Evolutionary conservation across 2,329 filamentous ascomycete genomes (phyloP).

Genomic region (Aureobasidium subglaciale): DNA sequence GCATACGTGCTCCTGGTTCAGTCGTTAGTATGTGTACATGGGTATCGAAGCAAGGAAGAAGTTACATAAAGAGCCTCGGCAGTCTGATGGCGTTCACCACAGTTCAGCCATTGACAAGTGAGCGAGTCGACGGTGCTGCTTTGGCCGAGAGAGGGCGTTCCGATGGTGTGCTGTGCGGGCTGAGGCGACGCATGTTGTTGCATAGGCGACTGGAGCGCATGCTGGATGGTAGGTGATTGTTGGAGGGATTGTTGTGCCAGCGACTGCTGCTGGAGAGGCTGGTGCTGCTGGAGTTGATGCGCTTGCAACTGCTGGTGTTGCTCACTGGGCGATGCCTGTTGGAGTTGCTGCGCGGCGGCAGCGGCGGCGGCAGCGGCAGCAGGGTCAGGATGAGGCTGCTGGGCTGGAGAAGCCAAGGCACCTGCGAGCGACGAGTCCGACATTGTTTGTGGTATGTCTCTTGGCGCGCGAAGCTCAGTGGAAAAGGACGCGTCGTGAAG

Average conservation of each 20-base stretch:
- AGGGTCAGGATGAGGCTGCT: conserved; percentile 9
- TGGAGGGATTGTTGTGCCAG: conserved; percentile 6
- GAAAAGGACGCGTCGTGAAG: conserved; percentile 1
- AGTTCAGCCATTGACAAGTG: conserved; percentile 56
- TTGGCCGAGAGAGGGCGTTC: conserved; percentile 21
- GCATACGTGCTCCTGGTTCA: conserved; percentile 81
- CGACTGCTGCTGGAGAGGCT: conserved; percentile 2
- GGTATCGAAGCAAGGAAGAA: conserved; percentile 6
- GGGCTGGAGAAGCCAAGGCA: background rate
- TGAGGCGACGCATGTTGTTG: conserved; percentile 16
- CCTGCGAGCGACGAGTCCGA: background rate
- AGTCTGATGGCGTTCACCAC: conserved; percentile 51
- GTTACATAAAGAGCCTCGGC: conserved; percentile 58
- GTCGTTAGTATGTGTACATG: conserved; percentile 16
- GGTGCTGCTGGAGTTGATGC: conserved; percentile 7
- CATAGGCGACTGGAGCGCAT: conserved; percentile 12
- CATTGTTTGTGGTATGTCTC: background rate
- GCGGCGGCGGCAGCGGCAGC: conserved; percentile 7
- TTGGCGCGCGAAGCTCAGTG: background rate
- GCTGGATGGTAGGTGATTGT: conserved; percentile 12
- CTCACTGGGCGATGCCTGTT: conserved; percentile 2
- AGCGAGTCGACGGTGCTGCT: conserved; percentile 38
- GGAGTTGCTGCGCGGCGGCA: conserved; percentile 11
- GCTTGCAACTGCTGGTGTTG: conserved; percentile 11
- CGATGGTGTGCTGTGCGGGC: conserved; percentile 15